Conservation (phyloP, 495 filamentous ascomycete species). For the Xylaria telfairii region DNA sequence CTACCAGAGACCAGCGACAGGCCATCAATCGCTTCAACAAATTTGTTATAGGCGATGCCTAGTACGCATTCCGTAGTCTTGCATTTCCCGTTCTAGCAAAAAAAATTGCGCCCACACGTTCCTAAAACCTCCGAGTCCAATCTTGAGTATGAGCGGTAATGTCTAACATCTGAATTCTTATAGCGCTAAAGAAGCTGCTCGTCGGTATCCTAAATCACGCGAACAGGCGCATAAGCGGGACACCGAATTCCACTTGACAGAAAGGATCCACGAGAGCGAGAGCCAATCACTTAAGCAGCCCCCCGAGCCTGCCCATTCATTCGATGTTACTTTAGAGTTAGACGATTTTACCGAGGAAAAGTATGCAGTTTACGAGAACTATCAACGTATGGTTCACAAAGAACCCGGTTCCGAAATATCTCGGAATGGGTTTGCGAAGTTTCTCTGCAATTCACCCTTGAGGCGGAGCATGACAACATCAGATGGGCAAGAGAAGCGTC, state of each 20-base stretch:
- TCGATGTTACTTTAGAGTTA: constrained; percentile 79
- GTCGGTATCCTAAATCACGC: constrained; percentile 75
- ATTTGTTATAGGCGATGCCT: constrained; percentile 79
- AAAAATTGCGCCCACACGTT: neutral
- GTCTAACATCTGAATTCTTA: neutral
- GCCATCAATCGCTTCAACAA: constrained; percentile 90
- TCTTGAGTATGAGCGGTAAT: neutral
- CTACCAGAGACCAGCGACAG: constrained; percentile 83
- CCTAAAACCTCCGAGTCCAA: neutral
- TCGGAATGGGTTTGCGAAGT: constrained; percentile 73
- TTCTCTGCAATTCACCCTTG: constrained; percentile 84
- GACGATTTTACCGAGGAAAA: constrained; percentile 88
- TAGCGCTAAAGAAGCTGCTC: constrained; percentile 67
- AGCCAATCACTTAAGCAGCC: constrained; percentile 58
- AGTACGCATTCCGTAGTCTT: constrained; percentile 40
- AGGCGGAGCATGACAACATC: constrained; percentile 52
- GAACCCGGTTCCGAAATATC: constrained; percentile 73
- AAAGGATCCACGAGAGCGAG: constrained; percentile 74
- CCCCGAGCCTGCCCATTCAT: constrained; percentile 76
- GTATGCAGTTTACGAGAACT: constrained; percentile 81
- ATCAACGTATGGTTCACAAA: constrained; percentile 80
- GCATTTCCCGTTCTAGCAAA: neutral
- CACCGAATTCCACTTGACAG: constrained; percentile 74
- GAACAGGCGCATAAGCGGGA: constrained; percentile 78
- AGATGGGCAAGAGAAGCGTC: constrained; percentile 59